These are phyloP conservation scores for Euphorbia schlechtendalii DNA, from an alignment of 441 rosid genomes.

Conservation along the genomic window DNA sequence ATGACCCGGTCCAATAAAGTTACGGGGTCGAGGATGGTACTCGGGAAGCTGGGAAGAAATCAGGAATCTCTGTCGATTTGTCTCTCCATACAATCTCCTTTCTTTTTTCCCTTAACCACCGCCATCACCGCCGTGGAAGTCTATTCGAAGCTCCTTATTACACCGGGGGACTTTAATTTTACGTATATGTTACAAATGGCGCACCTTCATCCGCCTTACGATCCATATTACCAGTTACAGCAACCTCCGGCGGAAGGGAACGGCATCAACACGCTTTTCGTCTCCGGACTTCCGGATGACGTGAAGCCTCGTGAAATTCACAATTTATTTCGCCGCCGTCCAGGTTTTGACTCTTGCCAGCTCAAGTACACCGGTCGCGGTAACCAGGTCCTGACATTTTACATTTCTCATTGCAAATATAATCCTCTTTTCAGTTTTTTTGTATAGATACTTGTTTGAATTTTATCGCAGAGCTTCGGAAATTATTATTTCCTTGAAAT, in stretches of 20 bases:
- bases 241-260: constrained; percentile 23
- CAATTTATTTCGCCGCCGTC: constrained; percentile 68
- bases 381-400: constrained; percentile 43
- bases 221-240: constrained; percentile 41
- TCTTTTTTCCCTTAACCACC: neutral
- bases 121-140: neutral
- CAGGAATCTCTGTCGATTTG: neutral
- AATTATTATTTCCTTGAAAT: neutral
- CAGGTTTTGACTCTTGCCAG: constrained; percentile 69
- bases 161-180: neutral
- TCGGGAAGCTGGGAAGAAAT: neutral
- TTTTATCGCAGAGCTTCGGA: neutral
- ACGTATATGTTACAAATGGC: neutral
- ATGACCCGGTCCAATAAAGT: too few relatives aligned
- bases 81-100: neutral
- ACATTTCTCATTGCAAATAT: neutral
- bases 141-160: neutral
- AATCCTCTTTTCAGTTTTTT: constrained; percentile 9
- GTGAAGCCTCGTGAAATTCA: constrained; percentile 88
- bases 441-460: constrained; percentile 4
- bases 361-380: constrained; percentile 89
- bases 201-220: constrained; percentile 34
- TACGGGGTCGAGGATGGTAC: too few relatives aligned
- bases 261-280: constrained; percentile 60
- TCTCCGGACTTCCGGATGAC: constrained; percentile 80